phyloP scores from a whole-genome alignment of 495 filamentous ascomycete genomes.

The Penicillium herquei region DNA sequence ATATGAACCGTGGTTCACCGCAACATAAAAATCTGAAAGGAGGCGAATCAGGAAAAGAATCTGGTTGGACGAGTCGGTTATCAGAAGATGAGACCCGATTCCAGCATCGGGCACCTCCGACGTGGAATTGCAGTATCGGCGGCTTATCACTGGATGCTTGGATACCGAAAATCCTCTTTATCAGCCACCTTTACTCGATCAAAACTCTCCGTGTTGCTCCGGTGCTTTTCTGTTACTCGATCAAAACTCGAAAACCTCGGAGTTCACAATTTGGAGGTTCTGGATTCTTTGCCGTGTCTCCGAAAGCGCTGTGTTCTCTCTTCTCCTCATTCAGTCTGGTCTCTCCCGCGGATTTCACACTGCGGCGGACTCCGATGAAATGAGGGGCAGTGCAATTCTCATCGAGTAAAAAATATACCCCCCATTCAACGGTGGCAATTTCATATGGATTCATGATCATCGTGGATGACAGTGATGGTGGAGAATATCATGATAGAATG shows the following conservation, averaged over 20 bases:
- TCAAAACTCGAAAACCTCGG: conserved; percentile 9
- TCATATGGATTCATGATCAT: not conserved
- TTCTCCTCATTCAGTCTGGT: not conserved
- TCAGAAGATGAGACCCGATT: not conserved
- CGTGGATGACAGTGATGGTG: not conserved
- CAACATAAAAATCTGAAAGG: not conserved
- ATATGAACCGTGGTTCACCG: conserved; percentile 15
- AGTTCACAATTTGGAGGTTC: not conserved
- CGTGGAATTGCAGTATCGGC: not conserved
- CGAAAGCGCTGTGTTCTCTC: conserved; percentile 1
- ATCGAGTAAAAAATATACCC: conserved; percentile 6
- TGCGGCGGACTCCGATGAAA: conserved; percentile 6
- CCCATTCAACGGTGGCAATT: not conserved
- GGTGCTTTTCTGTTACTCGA: conserved; percentile 22
- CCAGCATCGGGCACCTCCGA: conserved; percentile 28
- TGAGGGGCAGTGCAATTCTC: conserved; percentile 3
- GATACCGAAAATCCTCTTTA: conserved; percentile 10
- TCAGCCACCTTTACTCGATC: conserved; percentile 25
- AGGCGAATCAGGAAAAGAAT: not conserved
- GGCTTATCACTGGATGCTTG: conserved; percentile 14
- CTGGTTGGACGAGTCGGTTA: conserved; percentile 8
- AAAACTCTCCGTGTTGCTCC: conserved; percentile 15
- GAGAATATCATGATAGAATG: not conserved
- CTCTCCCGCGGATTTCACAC: not conserved
- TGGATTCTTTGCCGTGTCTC: not conserved